Evolutionary conservation across 176 grass and related monocot genomes (phyloP).

Genomic region (Aegilops tauschii): DNA sequence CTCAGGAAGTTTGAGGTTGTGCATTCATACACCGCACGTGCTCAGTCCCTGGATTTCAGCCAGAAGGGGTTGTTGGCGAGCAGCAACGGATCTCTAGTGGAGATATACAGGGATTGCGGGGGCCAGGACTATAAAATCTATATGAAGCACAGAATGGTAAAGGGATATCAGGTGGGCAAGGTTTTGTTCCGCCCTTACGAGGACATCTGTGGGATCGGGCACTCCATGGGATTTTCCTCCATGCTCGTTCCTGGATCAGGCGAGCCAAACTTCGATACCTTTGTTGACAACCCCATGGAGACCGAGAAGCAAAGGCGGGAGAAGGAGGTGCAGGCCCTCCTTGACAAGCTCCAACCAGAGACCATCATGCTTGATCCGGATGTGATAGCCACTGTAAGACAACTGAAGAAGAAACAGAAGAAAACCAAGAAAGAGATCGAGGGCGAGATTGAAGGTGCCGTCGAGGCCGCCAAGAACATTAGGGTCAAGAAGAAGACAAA

Average conservation of each 20-base stretch:
- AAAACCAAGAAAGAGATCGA: conserved; percentile 55
- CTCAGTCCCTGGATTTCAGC: conserved; percentile 79
- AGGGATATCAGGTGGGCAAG: conserved; percentile 75
- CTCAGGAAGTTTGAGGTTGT: conserved; percentile 80
- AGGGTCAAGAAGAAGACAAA: conserved; percentile 87
- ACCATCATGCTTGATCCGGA: conserved; percentile 82
- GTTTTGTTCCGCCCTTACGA: conserved; percentile 76
- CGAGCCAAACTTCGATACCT: conserved; percentile 86
- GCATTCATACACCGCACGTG: conserved; percentile 26
- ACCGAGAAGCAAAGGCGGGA: conserved; percentile 83
- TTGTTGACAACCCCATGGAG: conserved; percentile 77
- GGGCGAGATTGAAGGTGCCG: conserved; percentile 55
- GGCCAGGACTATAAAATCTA: conserved; percentile 61
- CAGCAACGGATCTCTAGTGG: conserved; percentile 67
- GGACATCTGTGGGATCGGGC: conserved; percentile 80
- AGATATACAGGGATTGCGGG: conserved; percentile 71
- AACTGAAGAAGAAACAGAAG: conserved; percentile 57
- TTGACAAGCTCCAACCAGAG: conserved; percentile 81
- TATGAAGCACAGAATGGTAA: conserved; percentile 72
- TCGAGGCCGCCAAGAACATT: conserved; percentile 56
- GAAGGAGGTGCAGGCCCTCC: conserved; percentile 75
- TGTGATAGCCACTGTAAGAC: conserved; percentile 64
- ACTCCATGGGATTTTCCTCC: conserved; percentile 80
- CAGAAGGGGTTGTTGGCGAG: conserved; percentile 70
- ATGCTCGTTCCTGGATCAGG: conserved; percentile 88